Percentiles rank a stretch among this genome's conserved stretches.
Conservation (phyloP, 108 stramenopile species). For the Aureococcus anophagefferens region DNA sequence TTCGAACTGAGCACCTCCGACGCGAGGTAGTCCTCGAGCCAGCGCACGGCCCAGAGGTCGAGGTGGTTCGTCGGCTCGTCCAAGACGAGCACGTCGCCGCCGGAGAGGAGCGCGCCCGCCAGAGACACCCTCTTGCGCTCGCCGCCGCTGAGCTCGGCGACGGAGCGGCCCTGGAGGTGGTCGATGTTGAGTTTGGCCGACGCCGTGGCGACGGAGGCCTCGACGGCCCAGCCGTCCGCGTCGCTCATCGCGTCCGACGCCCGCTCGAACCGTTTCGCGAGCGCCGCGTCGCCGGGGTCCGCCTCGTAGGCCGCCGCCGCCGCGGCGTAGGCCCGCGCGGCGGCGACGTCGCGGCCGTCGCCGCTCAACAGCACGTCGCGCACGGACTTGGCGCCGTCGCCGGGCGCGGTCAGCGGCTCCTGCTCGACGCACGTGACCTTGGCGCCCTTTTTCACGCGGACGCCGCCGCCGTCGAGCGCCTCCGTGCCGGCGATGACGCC, state of each 20-base stretch:
- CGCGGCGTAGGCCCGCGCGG: background rate
- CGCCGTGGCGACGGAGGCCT: background rate
- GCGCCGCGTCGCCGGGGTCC: background rate
- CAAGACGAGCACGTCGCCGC: constrained; percentile 42
- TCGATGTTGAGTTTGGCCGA: background rate
- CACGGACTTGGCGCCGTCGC: background rate
- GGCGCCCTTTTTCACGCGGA: background rate
- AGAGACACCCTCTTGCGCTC: constrained; percentile 53
- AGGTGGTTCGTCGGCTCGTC: constrained; percentile 71
- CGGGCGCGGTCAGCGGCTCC: background rate
- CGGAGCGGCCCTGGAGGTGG: background rate
- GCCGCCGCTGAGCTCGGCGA: constrained; percentile 38
- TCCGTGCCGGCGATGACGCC: background rate
- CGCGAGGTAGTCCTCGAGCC: constrained; percentile 48
- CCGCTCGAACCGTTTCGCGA: background rate
- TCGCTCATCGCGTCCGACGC: background rate
- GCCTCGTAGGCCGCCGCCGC: constrained; percentile 1
- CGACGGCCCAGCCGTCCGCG: background rate
- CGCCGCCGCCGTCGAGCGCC: background rate
- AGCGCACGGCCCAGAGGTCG: constrained; percentile 68
- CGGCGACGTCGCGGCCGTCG: background rate
- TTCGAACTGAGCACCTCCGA: constrained; percentile 14
- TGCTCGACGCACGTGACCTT: background rate
- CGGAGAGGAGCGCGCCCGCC: constrained; percentile 41
- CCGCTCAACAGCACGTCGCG: background rate